Base-by-base conservation (phyloP, 2,329 filamentous ascomycete genomes). In the Emmonsiellopsis sp. region DNA sequence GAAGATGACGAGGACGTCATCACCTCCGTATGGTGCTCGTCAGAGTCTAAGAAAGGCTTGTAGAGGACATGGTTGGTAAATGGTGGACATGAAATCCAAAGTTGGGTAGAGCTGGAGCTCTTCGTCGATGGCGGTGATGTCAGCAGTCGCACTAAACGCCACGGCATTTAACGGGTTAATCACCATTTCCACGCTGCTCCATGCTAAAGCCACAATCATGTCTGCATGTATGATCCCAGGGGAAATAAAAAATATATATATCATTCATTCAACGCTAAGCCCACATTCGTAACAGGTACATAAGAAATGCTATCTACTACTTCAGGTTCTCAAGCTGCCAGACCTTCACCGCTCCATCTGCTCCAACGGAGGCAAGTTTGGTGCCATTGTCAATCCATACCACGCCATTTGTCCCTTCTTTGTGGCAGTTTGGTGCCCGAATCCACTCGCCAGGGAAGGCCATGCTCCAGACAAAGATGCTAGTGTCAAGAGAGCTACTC, bases 401-500 rank as follows among this genome's bases (percentile, higher is more conserved):
- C 13, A 97, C 86, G 13, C 88, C 92, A 61, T 86, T 89, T 15
- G 97, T 90, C 8, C 93, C 93, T 65, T 97, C 93, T 73, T 96
- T 96, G 74, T 98, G 93, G 49, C 92, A 90, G 65, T 95, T 95
- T 20, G 83, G 73, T 11, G 84, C 85, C 75, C 93, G 92, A 61
- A 94, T 81, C 61, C 92, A 81, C 70, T 87, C 87, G 2, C 89
- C 90, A 0, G 92, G 92, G 66, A 89, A 87, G 43, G 76, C 74
- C 53, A 96, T 71, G 67, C 89, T 95, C 89, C 93, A 98, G 32
- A 95, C 84, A 67, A 89, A 91, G 16, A 98, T 80, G 64, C 95
- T 90, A 0, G 92, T 96, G 68, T 98, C 93, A 49, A 98, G 74
- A 45, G 83, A 86, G 10, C 91, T 92, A 67, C 87, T 95, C 16